Percentiles rank a stretch among this genome's conserved stretches.
Conservation (phyloP, 225 moss, liverwort and hornwort genomes). For the Pleurozium schreberi region DNA sequence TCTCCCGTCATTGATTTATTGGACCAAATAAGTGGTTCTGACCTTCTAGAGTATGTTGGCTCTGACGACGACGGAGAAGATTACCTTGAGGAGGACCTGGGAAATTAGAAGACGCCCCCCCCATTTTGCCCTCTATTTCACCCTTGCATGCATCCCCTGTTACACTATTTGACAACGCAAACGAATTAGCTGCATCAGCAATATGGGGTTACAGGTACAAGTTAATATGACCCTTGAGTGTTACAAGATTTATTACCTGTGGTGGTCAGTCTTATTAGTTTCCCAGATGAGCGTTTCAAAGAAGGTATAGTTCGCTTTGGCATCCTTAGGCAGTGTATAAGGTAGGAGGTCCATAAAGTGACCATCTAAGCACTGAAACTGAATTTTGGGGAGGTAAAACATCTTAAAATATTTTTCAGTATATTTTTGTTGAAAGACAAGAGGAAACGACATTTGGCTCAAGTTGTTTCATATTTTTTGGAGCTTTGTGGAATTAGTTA, state of each 20-base stretch:
- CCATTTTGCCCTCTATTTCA: background rate
- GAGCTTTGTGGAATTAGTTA: too few relatives aligned
- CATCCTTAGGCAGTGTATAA: conserved; percentile 1
- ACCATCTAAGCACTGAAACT: too few relatives aligned
- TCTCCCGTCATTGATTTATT: conserved; percentile 20
- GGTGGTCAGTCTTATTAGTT: background rate
- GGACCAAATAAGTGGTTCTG: conserved; percentile 8
- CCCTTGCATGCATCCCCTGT: background rate
- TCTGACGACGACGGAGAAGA: background rate
- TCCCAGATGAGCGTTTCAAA: background rate
- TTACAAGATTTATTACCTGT: background rate
- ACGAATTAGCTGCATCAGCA: background rate
- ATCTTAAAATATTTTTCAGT: too few relatives aligned
- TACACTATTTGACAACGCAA: background rate
- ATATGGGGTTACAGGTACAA: background rate
- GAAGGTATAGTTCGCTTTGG: background rate
- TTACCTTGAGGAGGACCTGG: background rate
- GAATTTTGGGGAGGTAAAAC: too few relatives aligned
- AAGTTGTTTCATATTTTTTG: too few relatives aligned
- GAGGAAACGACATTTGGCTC: too few relatives aligned
- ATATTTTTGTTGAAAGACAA: too few relatives aligned
- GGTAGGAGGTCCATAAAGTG: too few relatives aligned
- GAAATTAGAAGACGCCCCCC: background rate
- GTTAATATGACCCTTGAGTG: background rate
- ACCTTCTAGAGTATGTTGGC: conserved; percentile 23